Base-by-base conservation (phyloP, 192 early-diverging fungal genomes). In the Backusella parvicylindrica region DNA sequence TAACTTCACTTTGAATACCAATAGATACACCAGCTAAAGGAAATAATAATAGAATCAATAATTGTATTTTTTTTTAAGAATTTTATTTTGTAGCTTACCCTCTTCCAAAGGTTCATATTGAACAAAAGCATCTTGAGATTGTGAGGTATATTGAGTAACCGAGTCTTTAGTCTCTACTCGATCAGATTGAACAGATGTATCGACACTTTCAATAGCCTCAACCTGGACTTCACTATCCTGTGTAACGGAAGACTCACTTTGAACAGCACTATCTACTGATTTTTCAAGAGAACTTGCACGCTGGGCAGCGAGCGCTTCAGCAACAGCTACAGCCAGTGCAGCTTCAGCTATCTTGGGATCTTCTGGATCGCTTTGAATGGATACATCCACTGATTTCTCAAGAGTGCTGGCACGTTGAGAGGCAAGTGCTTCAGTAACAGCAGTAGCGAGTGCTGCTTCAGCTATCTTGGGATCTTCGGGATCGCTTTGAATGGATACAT, bases 401-500 rank as follows among this genome's bases (percentile, higher is more conserved):
- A 64, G 23, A 12, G 11, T 0, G 15, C 0, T 64, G 1, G 60
- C 60, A 23, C 21, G 30, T 2, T 64, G 9, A 7, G 82, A 75
- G 9, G 67, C 78, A 7, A 77, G 75, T 16, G 75, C 78, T 15
- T 74, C 80, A 32, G 79, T 41, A 35, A 35, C 32, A n/a, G 64
- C 64, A 23, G 16, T 21, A 5, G 66, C 66, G 23, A 35, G 8
- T 0, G 66, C 66, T 6, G 16, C 33, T 21, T 38, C 33, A 23
- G 66, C 36, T 15, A 68, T 68, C 1, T 16, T 8, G 2, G 33
- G 66, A 36, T 68, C 66, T 0, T 68, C 66, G 1, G 64, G 64
- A 35, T 68, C 66, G 2, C 33, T 38, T 23, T 68, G 66, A 16
- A 68, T 36, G 13, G 33, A 33, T 1, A 66, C 0, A 18, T 66